A percentile compares a stretch with the other conserved stretches of the same genome.
These are phyloP conservation scores for Oldenlandia corymbosa DNA, from an alignment of 257 asterid genomes.

Conservation along the genomic window DNA sequence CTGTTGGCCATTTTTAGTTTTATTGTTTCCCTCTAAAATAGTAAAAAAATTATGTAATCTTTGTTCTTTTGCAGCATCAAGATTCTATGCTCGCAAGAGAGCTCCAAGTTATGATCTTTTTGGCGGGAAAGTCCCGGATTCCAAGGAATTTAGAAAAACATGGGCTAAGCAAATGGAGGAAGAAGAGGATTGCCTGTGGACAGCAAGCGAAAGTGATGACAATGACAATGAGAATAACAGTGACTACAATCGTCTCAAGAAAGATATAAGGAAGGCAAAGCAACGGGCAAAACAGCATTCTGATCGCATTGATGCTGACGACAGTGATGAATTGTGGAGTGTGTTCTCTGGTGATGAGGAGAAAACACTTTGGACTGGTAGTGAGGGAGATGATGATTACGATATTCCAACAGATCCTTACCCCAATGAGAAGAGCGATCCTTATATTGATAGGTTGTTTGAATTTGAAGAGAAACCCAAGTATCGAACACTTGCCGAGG, in stretches of 20 bases:
- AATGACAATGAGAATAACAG: conserved; percentile 45
- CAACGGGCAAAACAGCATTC: conserved; percentile 49
- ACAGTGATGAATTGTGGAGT: conserved; percentile 69
- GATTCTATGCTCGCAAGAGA: conserved; percentile 54
- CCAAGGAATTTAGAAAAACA: conserved; percentile 61
- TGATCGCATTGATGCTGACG: conserved; percentile 70
- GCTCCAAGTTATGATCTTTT: conserved; percentile 64
- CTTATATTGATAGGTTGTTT: conserved; percentile 57
- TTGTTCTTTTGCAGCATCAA: conserved; percentile 37
- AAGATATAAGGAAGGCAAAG: conserved; percentile 73
- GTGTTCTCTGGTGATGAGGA: conserved; percentile 83
- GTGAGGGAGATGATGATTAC: conserved; percentile 70
- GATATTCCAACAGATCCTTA: conserved; percentile 68
- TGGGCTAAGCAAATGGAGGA: conserved; percentile 83
- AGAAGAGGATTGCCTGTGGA: conserved; percentile 91
- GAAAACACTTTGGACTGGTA: conserved; percentile 82
- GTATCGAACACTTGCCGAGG: conserved; percentile 60
- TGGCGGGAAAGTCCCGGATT: conserved; percentile 54
- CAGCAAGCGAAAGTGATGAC: conserved; percentile 69
- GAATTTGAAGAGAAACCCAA: conserved; percentile 83
- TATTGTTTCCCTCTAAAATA: background rate
- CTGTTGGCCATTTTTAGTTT: background rate
- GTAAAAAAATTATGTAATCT: background rate
- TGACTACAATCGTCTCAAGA: conserved; percentile 48
- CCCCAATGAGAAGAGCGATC: conserved; percentile 74